These are phyloP conservation scores for Cladosporium cucumerinum DNA, from an alignment of 2,329 filamentous ascomycete species.

Conservation along the genomic window DNA sequence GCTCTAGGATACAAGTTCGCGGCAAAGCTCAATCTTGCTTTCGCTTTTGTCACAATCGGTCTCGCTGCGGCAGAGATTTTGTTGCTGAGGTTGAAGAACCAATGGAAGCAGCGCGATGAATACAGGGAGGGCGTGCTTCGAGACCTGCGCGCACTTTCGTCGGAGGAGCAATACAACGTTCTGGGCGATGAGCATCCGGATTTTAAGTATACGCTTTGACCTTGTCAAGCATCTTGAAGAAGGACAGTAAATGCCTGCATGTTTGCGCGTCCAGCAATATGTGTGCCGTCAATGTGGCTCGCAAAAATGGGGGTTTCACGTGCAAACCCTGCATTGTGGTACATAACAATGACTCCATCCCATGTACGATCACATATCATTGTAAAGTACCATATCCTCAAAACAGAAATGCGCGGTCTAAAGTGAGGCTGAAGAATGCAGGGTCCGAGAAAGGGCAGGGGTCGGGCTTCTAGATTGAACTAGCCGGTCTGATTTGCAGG, in stretches of 20 bases:
- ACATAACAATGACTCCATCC: background rate
- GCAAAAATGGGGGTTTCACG: no score
- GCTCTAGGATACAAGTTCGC: conserved; percentile 7
- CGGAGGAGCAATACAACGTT: conserved; percentile 51
- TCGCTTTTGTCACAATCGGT: conserved; percentile 57
- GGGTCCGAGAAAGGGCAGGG: background rate
- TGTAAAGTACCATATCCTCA: background rate
- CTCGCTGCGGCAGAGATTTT: conserved; percentile 68
- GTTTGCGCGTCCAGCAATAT: no score
- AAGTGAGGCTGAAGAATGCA: background rate
- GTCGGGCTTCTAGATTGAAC: background rate
- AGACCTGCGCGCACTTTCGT: background rate
- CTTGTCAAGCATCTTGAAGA: background rate
- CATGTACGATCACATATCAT: background rate
- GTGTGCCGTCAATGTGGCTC: no score
- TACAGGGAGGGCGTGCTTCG: conserved; percentile 48
- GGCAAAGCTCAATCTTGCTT: conserved; percentile 6
- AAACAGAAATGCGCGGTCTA: background rate
- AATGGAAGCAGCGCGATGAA: conserved; percentile 64
- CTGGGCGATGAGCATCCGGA: conserved; percentile 62
- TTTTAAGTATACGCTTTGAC: conserved; percentile 29
- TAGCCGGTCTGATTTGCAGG: background rate
- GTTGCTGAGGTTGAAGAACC: conserved; percentile 60
- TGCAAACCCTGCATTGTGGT: no score
- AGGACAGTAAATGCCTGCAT: no score